Evolutionary conservation across 2,329 filamentous ascomycete species (phyloP).

Genomic region (Drechmeria coniospora): DNA sequence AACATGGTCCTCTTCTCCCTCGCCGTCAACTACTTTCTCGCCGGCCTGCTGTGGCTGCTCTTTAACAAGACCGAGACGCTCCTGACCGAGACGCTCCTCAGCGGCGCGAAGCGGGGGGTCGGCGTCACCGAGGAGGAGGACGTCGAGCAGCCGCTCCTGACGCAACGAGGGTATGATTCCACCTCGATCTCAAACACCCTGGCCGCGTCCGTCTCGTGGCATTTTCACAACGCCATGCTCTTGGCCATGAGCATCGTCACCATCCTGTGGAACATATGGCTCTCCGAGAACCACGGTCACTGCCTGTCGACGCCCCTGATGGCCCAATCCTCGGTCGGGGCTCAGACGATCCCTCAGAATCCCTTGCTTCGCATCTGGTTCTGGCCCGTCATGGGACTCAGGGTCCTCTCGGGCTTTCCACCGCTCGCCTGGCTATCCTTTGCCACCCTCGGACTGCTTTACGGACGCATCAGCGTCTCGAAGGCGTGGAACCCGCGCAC

Average conservation of each 20-base stretch:
- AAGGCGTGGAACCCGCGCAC: constrained; percentile 14
- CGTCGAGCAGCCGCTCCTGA: constrained; percentile 17
- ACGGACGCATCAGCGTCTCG: constrained; percentile 22
- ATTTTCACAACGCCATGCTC: constrained; percentile 22
- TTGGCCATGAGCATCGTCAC: constrained; percentile 18
- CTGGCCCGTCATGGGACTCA: constrained; percentile 13
- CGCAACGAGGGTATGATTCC: neutral
- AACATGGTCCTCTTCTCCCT: constrained; percentile 28
- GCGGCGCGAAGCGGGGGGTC: constrained; percentile 3
- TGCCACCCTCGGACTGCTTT: constrained; percentile 26
- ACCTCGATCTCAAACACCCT: neutral
- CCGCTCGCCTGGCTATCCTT: constrained; percentile 32
- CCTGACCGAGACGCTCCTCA: constrained; percentile 14
- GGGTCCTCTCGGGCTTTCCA: constrained; percentile 23
- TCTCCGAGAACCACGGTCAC: constrained; percentile 23
- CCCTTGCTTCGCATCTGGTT: constrained; percentile 25
- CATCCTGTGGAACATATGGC: constrained; percentile 32
- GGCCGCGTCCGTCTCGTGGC: constrained; percentile 19
- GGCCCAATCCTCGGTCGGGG: neutral
- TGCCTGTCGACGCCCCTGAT: constrained; percentile 14
- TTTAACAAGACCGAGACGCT: constrained; percentile 18
- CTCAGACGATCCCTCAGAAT: constrained; percentile 5
- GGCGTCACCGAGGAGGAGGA: constrained; percentile 8
- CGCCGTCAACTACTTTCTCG: constrained; percentile 28
- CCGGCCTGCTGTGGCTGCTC: constrained; percentile 24